A percentile compares a stretch with the other conserved stretches of the same genome.
phyloP scores from a whole-genome alignment of 345 rosid genomes.

The Eucalyptus sideroxylon region DNA sequence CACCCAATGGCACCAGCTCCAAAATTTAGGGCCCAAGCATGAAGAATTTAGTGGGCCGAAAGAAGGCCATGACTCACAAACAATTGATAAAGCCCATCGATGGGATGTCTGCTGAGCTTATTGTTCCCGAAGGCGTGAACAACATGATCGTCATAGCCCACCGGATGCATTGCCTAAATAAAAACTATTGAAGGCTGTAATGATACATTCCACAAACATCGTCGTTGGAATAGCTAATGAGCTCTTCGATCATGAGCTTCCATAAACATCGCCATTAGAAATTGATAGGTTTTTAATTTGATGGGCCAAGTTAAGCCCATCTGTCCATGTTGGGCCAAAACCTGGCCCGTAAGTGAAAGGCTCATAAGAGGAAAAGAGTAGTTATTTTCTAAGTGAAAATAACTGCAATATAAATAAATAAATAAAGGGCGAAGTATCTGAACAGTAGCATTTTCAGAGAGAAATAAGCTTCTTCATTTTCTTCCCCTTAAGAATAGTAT shows the following conservation, averaged over 20 bases:
- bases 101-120: neutral
- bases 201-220: neutral
- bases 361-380: too few relatives aligned
- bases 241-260: neutral
- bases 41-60: neutral
- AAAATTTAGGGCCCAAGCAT: neutral
- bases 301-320: too few relatives aligned
- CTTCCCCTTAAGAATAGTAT: too few relatives aligned
- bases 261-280: neutral
- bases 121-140: neutral
- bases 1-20: neutral
- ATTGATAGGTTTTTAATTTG: too few relatives aligned
- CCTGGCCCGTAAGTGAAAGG: accelerated
- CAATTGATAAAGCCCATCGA: neutral
- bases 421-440: too few relatives aligned
- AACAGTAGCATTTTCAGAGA: accelerated
- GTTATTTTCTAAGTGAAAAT: too few relatives aligned
- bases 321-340: too few relatives aligned
- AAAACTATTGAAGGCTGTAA: neutral
- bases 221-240: neutral
- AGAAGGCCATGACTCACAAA: neutral
- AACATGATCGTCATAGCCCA: neutral
- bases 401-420: too few relatives aligned
- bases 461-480: too few relatives aligned
- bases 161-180: neutral